Conservation (phyloP, 2,329 filamentous ascomycete species). For the Hypoxylon sp. region DNA sequence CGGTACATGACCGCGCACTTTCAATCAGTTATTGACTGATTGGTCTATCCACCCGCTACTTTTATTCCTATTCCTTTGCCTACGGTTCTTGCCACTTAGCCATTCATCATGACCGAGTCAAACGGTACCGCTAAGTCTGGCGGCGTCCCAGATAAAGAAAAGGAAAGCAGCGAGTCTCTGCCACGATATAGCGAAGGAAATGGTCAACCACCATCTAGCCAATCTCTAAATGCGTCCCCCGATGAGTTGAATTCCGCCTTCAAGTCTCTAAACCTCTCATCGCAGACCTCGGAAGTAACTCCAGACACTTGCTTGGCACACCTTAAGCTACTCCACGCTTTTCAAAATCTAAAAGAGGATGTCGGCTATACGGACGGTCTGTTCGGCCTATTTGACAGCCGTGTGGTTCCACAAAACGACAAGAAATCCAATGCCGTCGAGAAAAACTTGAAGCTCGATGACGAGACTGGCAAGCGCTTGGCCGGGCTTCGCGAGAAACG, state of each 20-base stretch:
- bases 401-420: conserved; percentile 52
- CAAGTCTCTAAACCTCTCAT: conserved; percentile 56
- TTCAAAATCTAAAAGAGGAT: conserved; percentile 77
- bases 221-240: conserved; percentile 36
- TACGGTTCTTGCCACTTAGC: background rate
- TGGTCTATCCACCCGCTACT: background rate
- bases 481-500: conserved; percentile 77
- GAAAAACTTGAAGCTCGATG: conserved; percentile 48
- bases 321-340: conserved; percentile 78
- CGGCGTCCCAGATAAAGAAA: conserved; percentile 3
- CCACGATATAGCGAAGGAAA: conserved; percentile 43
- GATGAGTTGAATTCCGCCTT: conserved; percentile 55
- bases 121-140: conserved; percentile 13
- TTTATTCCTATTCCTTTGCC: background rate
- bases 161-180: conserved; percentile 31
- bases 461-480: conserved; percentile 60
- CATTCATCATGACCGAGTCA: conserved; percentile 23
- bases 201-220: conserved; percentile 1
- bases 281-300: conserved; percentile 56
- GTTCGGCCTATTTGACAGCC: conserved; percentile 72
- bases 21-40: background rate
- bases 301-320: conserved; percentile 77
- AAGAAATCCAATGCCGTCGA: conserved; percentile 29
- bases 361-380: conserved; percentile 77
- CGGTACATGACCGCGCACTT: conserved; percentile 3